Conservation (phyloP, 805 yeast species). For the Nakazawaea peltata region DNA sequence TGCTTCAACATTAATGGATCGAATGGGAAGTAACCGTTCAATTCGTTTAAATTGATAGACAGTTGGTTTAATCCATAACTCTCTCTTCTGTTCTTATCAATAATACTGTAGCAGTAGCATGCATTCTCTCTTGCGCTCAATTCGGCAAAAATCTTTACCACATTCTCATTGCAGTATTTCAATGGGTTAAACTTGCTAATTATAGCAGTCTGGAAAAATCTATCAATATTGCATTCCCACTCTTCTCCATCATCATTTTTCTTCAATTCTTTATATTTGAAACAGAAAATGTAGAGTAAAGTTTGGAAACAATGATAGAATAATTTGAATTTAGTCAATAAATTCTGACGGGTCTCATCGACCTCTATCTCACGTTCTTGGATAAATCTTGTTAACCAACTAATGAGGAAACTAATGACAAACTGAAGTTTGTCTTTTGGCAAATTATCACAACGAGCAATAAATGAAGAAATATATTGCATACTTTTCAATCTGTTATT, state of each 20-base stretch:
- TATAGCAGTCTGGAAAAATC: slow-evolving; percentile 78
- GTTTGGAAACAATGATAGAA: slow-evolving; percentile 92
- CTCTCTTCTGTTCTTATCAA: slow-evolving; percentile 81
- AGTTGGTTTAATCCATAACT: slow-evolving; percentile 35
- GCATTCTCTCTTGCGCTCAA: slow-evolving; percentile 84
- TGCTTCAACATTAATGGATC: slow-evolving; percentile 77
- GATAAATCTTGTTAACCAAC: slow-evolving; percentile 79
- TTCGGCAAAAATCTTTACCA: slow-evolving; percentile 87
- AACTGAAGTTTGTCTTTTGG: slow-evolving; percentile 67
- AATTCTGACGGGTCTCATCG: slow-evolving; percentile 27
- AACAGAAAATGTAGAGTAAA: slow-evolving; percentile 83
- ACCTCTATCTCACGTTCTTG: slow-evolving; percentile 83
- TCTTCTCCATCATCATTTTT: slow-evolving; percentile 21
- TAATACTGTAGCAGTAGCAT: slow-evolving; percentile 88
- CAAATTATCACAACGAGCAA: slow-evolving; percentile 77
- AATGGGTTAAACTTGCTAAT: slow-evolving; percentile 89
- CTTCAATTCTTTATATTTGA: slow-evolving; percentile 60
- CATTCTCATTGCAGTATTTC: slow-evolving; percentile 89
- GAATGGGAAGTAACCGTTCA: slow-evolving; percentile 94
- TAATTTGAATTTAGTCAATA: slow-evolving; percentile 80
- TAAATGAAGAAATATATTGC: slow-evolving; percentile 85
- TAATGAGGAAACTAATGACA: slow-evolving; percentile 73
- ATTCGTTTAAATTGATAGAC: slow-evolving; percentile 29
- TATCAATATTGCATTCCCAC: slow-evolving; percentile 81
- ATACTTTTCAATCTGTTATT: slow-evolving; percentile 81